Evolutionary conservation across 306 rosid species (phyloP).

Genomic region (Medicago truncatula): MtrunA17r5.0-ANR NC_053044.1:46725001-46725500

Average conservation of each 20-base stretch:
- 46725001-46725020: slow-evolving; percentile 67
- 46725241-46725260: background rate
- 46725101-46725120: slow-evolving; percentile 52
- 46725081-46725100: slow-evolving; percentile 56
- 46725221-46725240: slow-evolving; percentile 6
- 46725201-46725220: slow-evolving; percentile 1
- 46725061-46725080: slow-evolving; percentile 60
- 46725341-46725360: slow-evolving; percentile 4
- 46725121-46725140: slow-evolving; percentile 6
- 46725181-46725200: slow-evolving; percentile 19
- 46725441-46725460: background rate
- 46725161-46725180: slow-evolving; percentile 13
- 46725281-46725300: background rate
- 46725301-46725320: background rate
- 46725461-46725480: background rate
- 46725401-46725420: background rate
- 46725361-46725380: background rate
- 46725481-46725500: background rate
- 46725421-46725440: background rate
- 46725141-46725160: slow-evolving; percentile 38
- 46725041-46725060: slow-evolving; percentile 65
- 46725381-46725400: background rate
- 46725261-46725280: background rate
- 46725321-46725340: background rate
- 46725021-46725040: slow-evolving; percentile 76